These are phyloP conservation scores for Manihot esculenta DNA, from an alignment of 441 rosid genomes.

Conservation along the genomic window DNA sequence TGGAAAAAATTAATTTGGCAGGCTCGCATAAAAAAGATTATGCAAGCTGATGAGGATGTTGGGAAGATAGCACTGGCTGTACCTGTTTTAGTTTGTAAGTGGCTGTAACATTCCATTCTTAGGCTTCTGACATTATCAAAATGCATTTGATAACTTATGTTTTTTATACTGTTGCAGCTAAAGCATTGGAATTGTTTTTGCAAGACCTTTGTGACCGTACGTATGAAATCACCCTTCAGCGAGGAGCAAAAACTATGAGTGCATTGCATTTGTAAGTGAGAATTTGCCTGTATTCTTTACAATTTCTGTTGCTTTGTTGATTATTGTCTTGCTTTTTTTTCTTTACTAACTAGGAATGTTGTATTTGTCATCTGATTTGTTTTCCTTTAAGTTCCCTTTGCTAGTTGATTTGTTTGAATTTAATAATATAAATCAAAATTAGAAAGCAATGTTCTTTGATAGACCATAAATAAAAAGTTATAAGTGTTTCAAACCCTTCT, in stretches of 20 bases:
- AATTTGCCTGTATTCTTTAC: slow-evolving; percentile 6
- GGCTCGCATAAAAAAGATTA: slow-evolving; percentile 94
- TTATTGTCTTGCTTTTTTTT: background rate
- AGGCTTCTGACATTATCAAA: background rate
- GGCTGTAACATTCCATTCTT: slow-evolving; percentile 6
- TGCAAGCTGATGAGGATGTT: slow-evolving; percentile 99
- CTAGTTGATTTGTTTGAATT: background rate
- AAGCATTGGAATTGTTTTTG: slow-evolving; percentile 91
- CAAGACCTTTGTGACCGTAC: slow-evolving; percentile 99
- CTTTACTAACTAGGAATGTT: background rate
- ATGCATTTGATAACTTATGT: slow-evolving; percentile 23
- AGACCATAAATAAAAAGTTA: background rate
- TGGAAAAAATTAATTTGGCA: slow-evolving; percentile 33
- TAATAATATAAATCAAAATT: too few relatives aligned
- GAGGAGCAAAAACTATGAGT: slow-evolving; percentile 96
- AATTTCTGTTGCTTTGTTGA: background rate
- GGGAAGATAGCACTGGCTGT: slow-evolving; percentile 96
- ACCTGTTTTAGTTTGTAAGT: slow-evolving; percentile 97
- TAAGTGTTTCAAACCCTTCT: background rate
- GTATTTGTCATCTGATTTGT: background rate
- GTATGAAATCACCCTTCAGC: slow-evolving; percentile 80
- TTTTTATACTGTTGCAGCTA: slow-evolving; percentile 52
- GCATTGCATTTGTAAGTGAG: slow-evolving; percentile 81
- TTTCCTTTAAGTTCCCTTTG: background rate
- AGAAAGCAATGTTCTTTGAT: too few relatives aligned